Evolutionary conservation across 805 yeast species (phyloP), one percentile per base, ranked within the genome.

Genomic region (Saturnispora galanensis): DNA sequence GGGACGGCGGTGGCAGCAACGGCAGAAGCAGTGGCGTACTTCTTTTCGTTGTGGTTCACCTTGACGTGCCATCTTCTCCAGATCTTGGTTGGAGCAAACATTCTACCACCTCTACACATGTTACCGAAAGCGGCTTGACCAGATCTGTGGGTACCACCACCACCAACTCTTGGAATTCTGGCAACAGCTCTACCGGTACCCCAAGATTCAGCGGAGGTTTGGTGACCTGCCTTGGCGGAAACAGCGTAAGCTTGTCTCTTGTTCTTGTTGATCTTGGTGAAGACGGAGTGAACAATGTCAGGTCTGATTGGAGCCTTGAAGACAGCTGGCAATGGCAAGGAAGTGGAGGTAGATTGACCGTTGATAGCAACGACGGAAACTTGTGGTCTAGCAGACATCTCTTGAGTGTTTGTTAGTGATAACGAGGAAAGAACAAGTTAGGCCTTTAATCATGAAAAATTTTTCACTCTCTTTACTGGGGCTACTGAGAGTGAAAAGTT

Each of bases 121-220:
- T 93, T 93, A 84, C 98, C 98, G 82, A 93, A 93, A 71, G 98
- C 98, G 74, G 88, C 98, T 77, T 93, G 98, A 74, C 98, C 98
- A 58, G 97, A 79, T 78, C 98, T 89, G 94, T 88, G 96, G 72
- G 98, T 93, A 85, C 98, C 98, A 71, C 95, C 89, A 79, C 98
- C 98, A 77, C 96, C 96, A 70, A 93, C 97, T 83, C 98, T 89
- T 80, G 98, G 98, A 73, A 93, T 90, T 82, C 98, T 90, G 77
- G 98, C 97, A 69, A 93, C 96, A 76, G 98, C 98, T 81, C 98
- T 89, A 81, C 98, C 98, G 65, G 98, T 93, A 88, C 98, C 98
- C 98, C 98, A 93, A 56, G 98, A 93, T 78, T 88, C 97, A 71
- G 98, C 98, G 56, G 97, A 90, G 75, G 97, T 89, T 79, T 93